phyloP scores from a whole-genome alignment of 805 yeast species.

The Ogataea polymorpha region DNA sequence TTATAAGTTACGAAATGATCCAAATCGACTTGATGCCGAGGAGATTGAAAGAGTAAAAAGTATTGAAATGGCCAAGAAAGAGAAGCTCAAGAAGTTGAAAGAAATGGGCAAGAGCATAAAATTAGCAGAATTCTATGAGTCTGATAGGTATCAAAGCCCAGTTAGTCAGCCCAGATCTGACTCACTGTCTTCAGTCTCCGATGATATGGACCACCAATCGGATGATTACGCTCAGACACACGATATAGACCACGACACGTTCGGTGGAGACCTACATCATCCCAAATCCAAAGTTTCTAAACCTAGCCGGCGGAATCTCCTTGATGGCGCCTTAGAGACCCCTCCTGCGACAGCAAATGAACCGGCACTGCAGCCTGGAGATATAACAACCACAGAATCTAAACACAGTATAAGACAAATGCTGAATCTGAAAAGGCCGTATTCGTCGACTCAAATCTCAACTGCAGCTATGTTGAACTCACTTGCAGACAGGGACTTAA shows the following conservation, averaged over 20 bases:
- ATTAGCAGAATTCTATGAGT: slow-evolving; percentile 4
- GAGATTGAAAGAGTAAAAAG: slow-evolving; percentile 23
- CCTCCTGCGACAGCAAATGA: slow-evolving; percentile 12
- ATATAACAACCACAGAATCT: background rate
- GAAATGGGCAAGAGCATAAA: slow-evolving; percentile 11
- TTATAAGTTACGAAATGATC: slow-evolving; percentile 21
- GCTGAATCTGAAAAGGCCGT: too few species aligned
- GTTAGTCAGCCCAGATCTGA: background rate
- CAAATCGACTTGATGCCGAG: slow-evolving; percentile 19
- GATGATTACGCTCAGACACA: slow-evolving; percentile 3
- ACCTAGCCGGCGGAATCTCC: too few species aligned
- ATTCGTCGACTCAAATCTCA: too few species aligned
- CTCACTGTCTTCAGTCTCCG: too few species aligned
- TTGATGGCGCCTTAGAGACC: slow-evolving; percentile 4
- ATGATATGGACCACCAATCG: background rate
- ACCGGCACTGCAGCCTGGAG: background rate
- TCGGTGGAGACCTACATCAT: too few species aligned
- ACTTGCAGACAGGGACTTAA: too few species aligned
- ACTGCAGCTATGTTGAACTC: too few species aligned
- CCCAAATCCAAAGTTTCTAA: too few species aligned
- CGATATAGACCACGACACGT: background rate
- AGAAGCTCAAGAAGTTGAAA: slow-evolving; percentile 10
- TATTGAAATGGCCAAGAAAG: slow-evolving; percentile 14
- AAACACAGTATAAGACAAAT: background rate
- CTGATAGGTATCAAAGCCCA: background rate